These are phyloP conservation scores for Stylosanthes scabra DNA, from an alignment of 331 rosid genomes.

Conservation along the genomic window DNA sequence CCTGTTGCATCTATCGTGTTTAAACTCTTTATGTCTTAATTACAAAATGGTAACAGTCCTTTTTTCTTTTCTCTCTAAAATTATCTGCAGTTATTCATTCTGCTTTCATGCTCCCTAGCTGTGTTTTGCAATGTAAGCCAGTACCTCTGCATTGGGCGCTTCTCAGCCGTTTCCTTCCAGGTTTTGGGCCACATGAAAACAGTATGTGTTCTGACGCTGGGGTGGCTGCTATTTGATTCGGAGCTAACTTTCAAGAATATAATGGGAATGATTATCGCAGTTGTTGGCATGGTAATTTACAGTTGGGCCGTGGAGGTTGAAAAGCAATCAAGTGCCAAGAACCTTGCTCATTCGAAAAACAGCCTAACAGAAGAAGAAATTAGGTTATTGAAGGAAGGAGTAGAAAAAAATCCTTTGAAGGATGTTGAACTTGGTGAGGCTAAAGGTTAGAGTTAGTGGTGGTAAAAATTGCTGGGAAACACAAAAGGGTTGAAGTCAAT, in stretches of 20 bases:
- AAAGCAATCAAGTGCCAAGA: conserved; percentile 48
- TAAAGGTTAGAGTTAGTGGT: conserved; percentile 48
- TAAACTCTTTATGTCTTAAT: neutral
- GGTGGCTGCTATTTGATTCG: conserved; percentile 68
- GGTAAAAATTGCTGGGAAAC: conserved; percentile 17
- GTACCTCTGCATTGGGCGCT: conserved; percentile 70
- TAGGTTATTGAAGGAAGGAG: conserved; percentile 69
- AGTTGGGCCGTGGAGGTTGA: conserved; percentile 68
- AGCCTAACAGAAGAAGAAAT: conserved; percentile 93
- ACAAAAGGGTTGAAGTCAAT: conserved; percentile 2
- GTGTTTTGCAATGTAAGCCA: conserved; percentile 66
- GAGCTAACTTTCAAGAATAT: conserved; percentile 64
- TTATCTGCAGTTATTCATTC: conserved; percentile 54
- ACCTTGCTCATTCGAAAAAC: conserved; percentile 54
- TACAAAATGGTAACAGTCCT: neutral
- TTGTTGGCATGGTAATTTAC: conserved; percentile 62
- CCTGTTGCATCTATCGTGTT: neutral
- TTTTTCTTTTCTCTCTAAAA: neutral
- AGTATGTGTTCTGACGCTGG: conserved; percentile 65
- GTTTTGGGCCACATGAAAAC: conserved; percentile 75
- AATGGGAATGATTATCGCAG: conserved; percentile 63
- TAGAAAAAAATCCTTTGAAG: conserved; percentile 51
- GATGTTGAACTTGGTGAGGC: conserved; percentile 78
- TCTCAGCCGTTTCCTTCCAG: conserved; percentile 69
- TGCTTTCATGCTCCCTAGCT: conserved; percentile 64